Base-by-base conservation (phyloP, 805 yeast genomes). In the Candida orba region DNA sequence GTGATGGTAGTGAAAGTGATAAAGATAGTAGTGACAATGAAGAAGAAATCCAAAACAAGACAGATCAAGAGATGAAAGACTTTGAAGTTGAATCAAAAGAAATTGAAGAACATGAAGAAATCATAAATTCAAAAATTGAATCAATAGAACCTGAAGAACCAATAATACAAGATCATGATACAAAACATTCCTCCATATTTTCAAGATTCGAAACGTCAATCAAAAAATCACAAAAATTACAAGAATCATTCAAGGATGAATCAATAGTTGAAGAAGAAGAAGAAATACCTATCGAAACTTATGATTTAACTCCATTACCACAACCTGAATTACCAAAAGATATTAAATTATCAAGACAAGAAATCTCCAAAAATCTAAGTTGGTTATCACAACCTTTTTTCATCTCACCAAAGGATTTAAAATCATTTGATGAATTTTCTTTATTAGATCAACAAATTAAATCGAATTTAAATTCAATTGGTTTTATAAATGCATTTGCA, bases 271-370 rank as follows among this genome's bases (percentile, higher is more conserved):
- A 45, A 4, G 51, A 39, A 32, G 20, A 32, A 8, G 58, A 45
- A 8, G 58, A 52, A 6, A 63, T 59, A n/a, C 57, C 49, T 4
- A 47, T 48, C 2, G 68, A 62, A 24, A 46, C 50, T 18, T 72
- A 65, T 54, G 71, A 65, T 37, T 60, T 91, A 34, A 80, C 74
- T 6, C 95, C 96, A 17, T 65, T 91, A 35, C 97, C 98, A 2
- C 96, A 88, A 60, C 95, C 95, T 0, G 79, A 67, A 30, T 64
- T 81, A 24, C 87, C 86, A 4, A 65, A 67, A 44, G 84, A 79
- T 52, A 59, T 60, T 36, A 60, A 58, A 41, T 59, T 78, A 18
- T 47, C 63, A 8, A 58, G 71, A 4, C 55, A 58, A 15, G 42
- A 57, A 32, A 53, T 57, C n/a, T 62, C 66, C 34, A 56, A 63